These are phyloP conservation scores for Hericium erinaceus DNA, from an alignment of 768 basidiomycete genomes.

Conservation along the genomic window DNA sequence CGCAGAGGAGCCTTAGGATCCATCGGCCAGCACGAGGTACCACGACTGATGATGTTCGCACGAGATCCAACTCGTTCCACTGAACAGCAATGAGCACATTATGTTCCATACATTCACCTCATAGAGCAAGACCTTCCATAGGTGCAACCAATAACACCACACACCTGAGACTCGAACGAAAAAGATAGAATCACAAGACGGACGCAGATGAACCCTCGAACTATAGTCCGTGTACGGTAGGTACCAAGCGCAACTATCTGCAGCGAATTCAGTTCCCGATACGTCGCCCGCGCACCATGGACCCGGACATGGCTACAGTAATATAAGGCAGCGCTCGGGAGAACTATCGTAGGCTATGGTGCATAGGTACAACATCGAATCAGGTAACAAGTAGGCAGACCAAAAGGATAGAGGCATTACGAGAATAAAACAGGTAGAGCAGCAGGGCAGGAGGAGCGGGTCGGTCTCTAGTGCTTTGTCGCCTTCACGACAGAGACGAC, in stretches of 20 bases:
- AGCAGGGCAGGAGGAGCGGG: not conserved
- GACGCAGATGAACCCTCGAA: not conserved
- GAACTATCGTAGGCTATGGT: not conserved
- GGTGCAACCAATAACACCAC: too few relatives aligned
- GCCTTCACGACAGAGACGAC: slow-evolving; percentile 92
- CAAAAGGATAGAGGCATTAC: slow-evolving; percentile 4
- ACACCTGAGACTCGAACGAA: too few relatives aligned
- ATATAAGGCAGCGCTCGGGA: not conserved
- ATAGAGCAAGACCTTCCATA: too few relatives aligned
- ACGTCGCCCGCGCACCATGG: not conserved
- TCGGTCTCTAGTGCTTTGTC: slow-evolving; percentile 30
- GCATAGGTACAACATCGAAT: slow-evolving; percentile 14
- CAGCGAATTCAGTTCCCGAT: not conserved
- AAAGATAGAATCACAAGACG: not conserved
- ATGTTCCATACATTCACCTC: too few relatives aligned
- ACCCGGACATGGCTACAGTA: not conserved
- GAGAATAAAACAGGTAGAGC: slow-evolving; percentile 9
- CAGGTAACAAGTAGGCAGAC: not conserved
- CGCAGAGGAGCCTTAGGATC: too few relatives aligned
- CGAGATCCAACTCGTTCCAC: too few relatives aligned
- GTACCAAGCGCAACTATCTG: not conserved
- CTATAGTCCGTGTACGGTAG: not conserved
- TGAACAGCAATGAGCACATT: too few relatives aligned
- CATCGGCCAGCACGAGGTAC: too few relatives aligned
- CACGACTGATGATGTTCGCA: too few relatives aligned